Evolutionary conservation across 495 filamentous ascomycete genomes (phyloP), one percentile per base, ranked within the genome.

Genomic region (Trichocladium antarcticum): DNA sequence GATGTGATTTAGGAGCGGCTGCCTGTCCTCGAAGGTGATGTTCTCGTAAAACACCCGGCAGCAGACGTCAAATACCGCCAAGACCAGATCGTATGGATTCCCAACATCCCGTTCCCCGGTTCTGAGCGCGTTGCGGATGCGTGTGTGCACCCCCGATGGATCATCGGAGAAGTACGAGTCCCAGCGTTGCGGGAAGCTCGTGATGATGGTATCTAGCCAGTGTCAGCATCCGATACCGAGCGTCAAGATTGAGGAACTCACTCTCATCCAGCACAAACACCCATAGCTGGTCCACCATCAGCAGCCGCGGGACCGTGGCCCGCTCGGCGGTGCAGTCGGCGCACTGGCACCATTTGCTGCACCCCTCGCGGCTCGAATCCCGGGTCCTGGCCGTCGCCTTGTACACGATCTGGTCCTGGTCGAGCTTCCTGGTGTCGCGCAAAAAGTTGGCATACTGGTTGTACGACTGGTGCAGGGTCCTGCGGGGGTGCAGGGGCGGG

Each of bases 371-470:
- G 1, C 44, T 42, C 2, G 50, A 32, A 12, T 47, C 45, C 19
- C 24, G 36, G 19, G 37, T 20, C 12, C 32, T 39, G 6, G 44
- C 44, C 6, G 50, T 53, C 14, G 50, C 50, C 22, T 42, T 43
- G 50, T 53, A 53, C 8, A 53, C 50, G 32, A 53, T 53, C 38
- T 53, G 50, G 5, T 53, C 44, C 21, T 47, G 27, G 21, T 53
- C 50, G 8, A 53, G 43, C n/a, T 24, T 32, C n/a, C 29, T 45
- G 6, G 50, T 53, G 31, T 53, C 50, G 11, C 43, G 43, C 15
- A 53, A 7, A 32, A 53, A 53, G 38, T 27, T 47, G 15, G 44
- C 39, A 11, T 53, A 53, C 44, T 53, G 28, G 38, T 42, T 53
- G 29, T 47, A 43, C 17, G 50, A 40, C 44, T 53, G 50, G 19